Evolutionary conservation across 805 yeast genomes (phyloP), one percentile per base, ranked within the genome.

Genomic region (Yamadazyma endophytica): DNA sequence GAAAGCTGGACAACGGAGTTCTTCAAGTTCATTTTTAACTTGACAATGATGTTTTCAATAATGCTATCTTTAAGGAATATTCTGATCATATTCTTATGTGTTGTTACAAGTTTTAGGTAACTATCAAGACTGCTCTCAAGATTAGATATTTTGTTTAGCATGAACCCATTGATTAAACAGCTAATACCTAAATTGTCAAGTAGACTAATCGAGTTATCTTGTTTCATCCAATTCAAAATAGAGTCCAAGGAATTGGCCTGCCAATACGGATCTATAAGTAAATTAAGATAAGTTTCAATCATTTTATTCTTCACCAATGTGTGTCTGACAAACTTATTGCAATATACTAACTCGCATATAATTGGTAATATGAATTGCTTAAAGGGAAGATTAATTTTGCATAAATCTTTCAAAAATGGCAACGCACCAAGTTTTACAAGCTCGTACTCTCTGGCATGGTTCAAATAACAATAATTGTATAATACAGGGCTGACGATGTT

Each of bases 201-300:
- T 18, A 49, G 51, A 26, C 30, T 42, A 6, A 46, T 48, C 24
- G 30, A 52, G 6, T 34, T 41, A 29, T 54, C 56, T 32, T 42
- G 59, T 40, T 50, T 47, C 37, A 42, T 50, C 76, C 67, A 70
- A 40, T 45, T 50, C 7, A 67, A 27, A 2, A 75, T 56, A 0
- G 79, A 67, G 17, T 75, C 78, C 38, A 73, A 56, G 2, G 79
- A 74, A 45, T 69, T 72, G 13, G 70, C 66, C 47, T 73, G 77
- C 79, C 80, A 75, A 42, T 74, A 73, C 0, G 75, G 68, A 42
- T 76, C 79, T 7, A 61, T 41, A 4, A 73, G 45, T 11, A 75
- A 53, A 11, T 54, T 49, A 21, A 62, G 53, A 36, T 74, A 66
- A 1, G 56, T 57, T 4, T 53, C 44, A 16, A 72, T 44, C 4